A percentile compares a stretch with the other conserved stretches of the same genome.
Conservation (phyloP, 305 asterid genomes). For the Fraxinus angustifolia region DNA sequence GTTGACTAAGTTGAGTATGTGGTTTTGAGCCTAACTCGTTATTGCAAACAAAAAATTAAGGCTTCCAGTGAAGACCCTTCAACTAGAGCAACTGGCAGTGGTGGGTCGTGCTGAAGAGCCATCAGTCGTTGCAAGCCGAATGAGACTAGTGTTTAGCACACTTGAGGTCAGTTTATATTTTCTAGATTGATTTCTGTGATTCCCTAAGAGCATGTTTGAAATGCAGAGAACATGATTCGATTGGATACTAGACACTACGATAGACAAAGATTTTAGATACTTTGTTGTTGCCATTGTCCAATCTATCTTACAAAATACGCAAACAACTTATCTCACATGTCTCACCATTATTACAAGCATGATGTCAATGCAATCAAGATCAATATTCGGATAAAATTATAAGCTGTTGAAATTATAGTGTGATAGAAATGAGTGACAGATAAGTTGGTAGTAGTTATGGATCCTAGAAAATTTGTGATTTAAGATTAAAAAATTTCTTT, state of each 20-base stretch:
- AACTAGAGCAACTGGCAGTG: constrained; percentile 88
- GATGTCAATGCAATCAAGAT: neutral
- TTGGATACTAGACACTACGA: neutral
- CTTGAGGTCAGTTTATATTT: constrained; percentile 60
- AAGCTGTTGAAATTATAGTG: neutral
- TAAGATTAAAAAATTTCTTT: no score
- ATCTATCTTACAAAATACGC: neutral
- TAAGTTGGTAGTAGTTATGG: neutral
- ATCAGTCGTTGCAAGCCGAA: constrained; percentile 82
- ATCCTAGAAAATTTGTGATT: neutral
- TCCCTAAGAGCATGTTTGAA: neutral
- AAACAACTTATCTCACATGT: neutral
- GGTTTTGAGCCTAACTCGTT: neutral
- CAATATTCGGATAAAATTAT: neutral
- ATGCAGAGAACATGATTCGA: neutral
- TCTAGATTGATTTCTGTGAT: neutral
- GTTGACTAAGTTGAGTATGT: neutral
- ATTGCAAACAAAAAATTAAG: constrained; percentile 25
- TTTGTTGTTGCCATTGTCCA: neutral
- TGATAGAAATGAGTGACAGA: neutral
- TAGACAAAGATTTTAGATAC: neutral
- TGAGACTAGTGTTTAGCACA: constrained; percentile 83
- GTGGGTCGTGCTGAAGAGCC: constrained; percentile 81
- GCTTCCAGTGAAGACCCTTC: constrained; percentile 96
- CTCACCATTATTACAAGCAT: neutral